A percentile compares a stretch with the other conserved stretches of the same genome.
phyloP scores from a whole-genome alignment of 768 basidiomycete genomes.

The Astraeus odoratus region DNA sequence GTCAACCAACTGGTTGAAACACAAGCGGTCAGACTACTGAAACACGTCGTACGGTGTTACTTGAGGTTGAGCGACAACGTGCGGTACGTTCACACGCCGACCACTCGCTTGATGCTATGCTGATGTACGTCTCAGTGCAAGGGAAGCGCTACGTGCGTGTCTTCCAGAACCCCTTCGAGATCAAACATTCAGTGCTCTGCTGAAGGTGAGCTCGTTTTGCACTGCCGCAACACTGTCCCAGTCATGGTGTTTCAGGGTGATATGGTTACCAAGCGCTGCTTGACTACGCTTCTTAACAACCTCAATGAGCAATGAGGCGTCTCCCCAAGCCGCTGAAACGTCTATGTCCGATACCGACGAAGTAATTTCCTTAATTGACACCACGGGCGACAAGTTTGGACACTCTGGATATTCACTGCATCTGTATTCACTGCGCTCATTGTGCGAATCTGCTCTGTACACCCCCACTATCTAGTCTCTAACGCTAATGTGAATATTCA shows the following conservation, averaged over 20 bases:
- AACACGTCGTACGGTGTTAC: constrained; percentile 98
- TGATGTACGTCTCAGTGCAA: constrained; percentile 50
- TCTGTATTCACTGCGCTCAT: constrained; percentile 20
- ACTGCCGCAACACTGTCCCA: constrained; percentile 9
- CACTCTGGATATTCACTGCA: constrained; percentile 24
- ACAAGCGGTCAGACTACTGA: constrained; percentile 91
- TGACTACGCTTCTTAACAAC: constrained; percentile 86
- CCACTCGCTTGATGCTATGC: constrained; percentile 2
- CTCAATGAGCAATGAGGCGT: constrained; percentile 55
- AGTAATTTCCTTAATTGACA: constrained; percentile 9
- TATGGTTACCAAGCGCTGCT: constrained; percentile 94
- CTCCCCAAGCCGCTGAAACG: neutral
- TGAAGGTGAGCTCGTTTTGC: constrained; percentile 54
- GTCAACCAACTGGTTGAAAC: constrained; percentile 97
- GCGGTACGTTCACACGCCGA: constrained; percentile 46
- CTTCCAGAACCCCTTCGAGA: constrained; percentile 93
- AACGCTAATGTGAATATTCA: constrained; percentile 26
- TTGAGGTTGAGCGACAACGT: constrained; percentile 92
- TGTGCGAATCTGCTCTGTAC: constrained; percentile 23
- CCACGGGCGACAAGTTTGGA: constrained; percentile 21
- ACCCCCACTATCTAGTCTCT: constrained; percentile 25
- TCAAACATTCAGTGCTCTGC: constrained; percentile 82
- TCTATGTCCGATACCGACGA: constrained; percentile 4
- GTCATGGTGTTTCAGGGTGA: constrained; percentile 56
- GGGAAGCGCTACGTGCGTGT: constrained; percentile 93